A percentile compares a stretch with the other conserved stretches of the same genome.
Conservation (phyloP, 2,329 filamentous ascomycete genomes). For the Sarocladium oryzae region DNA sequence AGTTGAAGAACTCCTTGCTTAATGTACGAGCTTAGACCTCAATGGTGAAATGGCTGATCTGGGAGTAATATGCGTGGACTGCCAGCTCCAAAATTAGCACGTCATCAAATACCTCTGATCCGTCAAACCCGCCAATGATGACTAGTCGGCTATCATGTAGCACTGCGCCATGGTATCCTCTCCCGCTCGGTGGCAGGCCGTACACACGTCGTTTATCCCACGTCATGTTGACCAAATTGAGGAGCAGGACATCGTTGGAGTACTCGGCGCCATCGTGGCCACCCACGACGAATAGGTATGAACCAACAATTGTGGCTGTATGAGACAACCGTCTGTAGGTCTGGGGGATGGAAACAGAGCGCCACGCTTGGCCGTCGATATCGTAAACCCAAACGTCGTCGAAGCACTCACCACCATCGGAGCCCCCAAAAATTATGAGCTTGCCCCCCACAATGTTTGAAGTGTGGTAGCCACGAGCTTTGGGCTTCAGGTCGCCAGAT, state of each 20-base stretch:
- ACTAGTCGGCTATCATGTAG: conserved; percentile 60
- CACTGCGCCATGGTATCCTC: conserved; percentile 62
- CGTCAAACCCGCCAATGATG: conserved; percentile 62
- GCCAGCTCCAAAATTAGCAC: conserved; percentile 62
- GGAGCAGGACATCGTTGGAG: conserved; percentile 59
- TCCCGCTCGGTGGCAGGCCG: conserved; percentile 53
- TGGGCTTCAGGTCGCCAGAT: conserved; percentile 42
- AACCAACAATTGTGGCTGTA: conserved; percentile 62
- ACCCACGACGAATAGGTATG: conserved; percentile 63
- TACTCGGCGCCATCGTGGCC: conserved; percentile 67
- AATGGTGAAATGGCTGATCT: conserved; percentile 67
- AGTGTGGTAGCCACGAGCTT: conserved; percentile 63
- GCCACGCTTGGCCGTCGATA: conserved; percentile 56
- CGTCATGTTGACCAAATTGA: conserved; percentile 68
- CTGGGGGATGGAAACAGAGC: conserved; percentile 49
- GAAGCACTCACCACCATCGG: conserved; percentile 66
- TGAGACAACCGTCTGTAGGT: conserved; percentile 61
- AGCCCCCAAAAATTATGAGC: conserved; percentile 65
- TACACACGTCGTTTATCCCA: conserved; percentile 64
- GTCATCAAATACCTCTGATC: conserved; percentile 60
- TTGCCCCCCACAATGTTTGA: conserved; percentile 68
- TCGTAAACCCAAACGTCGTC: conserved; percentile 70
- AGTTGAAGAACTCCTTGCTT: too few relatives aligned
- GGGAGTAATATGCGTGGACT: conserved; percentile 65
- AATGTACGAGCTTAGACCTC: conserved; percentile 41